Evolutionary conservation across 164 flowering plant species (phyloP).

Genomic region (Macadamia tetraphylla): DNA sequence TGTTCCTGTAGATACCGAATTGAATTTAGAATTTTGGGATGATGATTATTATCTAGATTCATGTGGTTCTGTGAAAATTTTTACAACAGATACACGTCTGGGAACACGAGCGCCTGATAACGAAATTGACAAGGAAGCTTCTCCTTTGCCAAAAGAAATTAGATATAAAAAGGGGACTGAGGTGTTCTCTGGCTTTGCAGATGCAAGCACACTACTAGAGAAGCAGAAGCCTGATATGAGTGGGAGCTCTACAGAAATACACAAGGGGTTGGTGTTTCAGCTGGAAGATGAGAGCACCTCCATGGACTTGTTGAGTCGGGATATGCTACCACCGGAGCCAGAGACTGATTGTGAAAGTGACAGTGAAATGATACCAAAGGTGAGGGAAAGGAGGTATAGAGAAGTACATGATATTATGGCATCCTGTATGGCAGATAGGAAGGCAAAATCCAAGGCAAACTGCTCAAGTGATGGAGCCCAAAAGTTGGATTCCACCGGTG

Average conservation of each 20-base stretch:
- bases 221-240: not conserved
- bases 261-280: slow-evolving; percentile 2
- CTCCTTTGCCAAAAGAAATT: not conserved
- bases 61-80: not conserved
- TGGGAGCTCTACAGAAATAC: not conserved
- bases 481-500: slow-evolving; percentile 1
- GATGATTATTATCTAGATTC: not conserved
- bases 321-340: not conserved
- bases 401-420: not conserved
- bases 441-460: slow-evolving; percentile 1
- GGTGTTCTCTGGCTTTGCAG: slow-evolving; percentile 4
- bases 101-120: not conserved
- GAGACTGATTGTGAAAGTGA: not conserved
- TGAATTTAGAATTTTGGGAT: slow-evolving; percentile 3
- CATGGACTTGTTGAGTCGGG: not conserved
- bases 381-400: slow-evolving; percentile 3
- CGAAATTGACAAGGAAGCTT: slow-evolving; percentile 4
- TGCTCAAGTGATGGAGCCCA: slow-evolving; percentile 6
- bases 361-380: not conserved
- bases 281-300: slow-evolving; percentile 1
- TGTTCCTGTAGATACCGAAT: slow-evolving; percentile 2
- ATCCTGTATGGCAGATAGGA: slow-evolving; percentile 2
- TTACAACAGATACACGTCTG: not conserved
- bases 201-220: not conserved
- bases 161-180: slow-evolving; percentile 3